Evolutionary conservation across 192 early-diverging fungal genomes (phyloP).

Genomic region (Gigaspora rosea): DNA sequence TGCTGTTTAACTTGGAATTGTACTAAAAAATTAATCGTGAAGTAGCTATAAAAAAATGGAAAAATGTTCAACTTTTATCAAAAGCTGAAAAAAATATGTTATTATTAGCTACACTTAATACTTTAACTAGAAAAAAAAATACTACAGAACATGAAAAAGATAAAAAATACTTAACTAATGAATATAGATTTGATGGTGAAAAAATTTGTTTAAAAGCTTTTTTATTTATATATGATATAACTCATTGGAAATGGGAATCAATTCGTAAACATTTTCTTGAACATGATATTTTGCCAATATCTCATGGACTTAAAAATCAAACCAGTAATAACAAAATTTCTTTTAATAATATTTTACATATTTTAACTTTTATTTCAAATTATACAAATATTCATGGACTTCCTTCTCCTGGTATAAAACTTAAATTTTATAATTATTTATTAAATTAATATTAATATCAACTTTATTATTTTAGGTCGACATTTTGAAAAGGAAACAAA

Average conservation of each 20-base stretch:
- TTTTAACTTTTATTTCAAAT: not conserved
- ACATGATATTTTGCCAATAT: not conserved
- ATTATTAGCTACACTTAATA: not conserved
- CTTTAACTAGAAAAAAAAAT: not conserved
- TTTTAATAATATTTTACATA: not conserved
- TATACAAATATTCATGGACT: not conserved
- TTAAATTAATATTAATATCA: conserved; percentile 4
- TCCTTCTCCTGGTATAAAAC: not conserved
- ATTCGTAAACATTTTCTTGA: not conserved
- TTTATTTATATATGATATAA: not conserved
- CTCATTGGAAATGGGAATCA: not conserved
- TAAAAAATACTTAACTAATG: not conserved
- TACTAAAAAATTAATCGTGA: too few relatives aligned
- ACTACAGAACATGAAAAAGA: not conserved
- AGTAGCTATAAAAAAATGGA: too few relatives aligned
- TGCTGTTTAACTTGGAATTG: too few relatives aligned
- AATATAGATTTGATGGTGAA: not conserved
- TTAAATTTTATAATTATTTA: not conserved
- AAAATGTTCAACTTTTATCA: not conserved
- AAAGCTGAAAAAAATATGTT: not conserved
- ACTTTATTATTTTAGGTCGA: not conserved
- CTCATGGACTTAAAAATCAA: not conserved
- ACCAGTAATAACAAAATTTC: not conserved
- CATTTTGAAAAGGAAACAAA: not conserved
- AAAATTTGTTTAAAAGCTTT: conserved; percentile 8